phyloP scores from a whole-genome alignment of 2,329 filamentous ascomycete genomes.

The Mycosphaerelloides madeirae region DNA sequence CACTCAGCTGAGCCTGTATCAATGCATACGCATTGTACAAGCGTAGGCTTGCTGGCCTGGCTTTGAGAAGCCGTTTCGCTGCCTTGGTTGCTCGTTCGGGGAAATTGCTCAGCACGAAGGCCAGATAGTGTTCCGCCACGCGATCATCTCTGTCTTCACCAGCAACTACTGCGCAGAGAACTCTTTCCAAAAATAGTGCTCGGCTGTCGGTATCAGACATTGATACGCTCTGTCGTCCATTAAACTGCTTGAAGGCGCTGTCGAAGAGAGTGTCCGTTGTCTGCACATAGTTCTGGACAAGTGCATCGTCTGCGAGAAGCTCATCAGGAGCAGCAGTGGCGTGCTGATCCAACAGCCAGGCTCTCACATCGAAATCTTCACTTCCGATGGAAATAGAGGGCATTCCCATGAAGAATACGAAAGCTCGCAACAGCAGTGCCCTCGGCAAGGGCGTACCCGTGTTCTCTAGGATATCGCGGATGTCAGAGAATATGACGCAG shows the following conservation, averaged over 20 bases:
- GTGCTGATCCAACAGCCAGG: too few relatives aligned
- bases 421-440: constrained; percentile 60
- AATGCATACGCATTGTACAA: constrained; percentile 78
- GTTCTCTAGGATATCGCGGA: constrained; percentile 58
- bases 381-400: constrained; percentile 46
- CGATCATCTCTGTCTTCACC: constrained; percentile 41
- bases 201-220: background rate
- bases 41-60: constrained; percentile 56
- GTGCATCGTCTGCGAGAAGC: too few relatives aligned
- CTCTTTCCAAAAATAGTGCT: constrained; percentile 31
- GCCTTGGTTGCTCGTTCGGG: constrained; percentile 56
- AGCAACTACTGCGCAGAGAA: constrained; percentile 58
- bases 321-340: background rate
- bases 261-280: constrained; percentile 15
- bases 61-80: constrained; percentile 70
- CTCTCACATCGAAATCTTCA: too few relatives aligned
- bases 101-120: constrained; percentile 58
- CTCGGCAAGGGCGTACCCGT: constrained; percentile 35
- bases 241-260: background rate
- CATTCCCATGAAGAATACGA: constrained; percentile 44
- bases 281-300: background rate
- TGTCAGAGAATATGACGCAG: constrained; percentile 73
- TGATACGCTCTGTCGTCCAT: background rate
- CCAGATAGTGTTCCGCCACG: constrained; percentile 66
- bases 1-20: constrained; percentile 60